phyloP scores from a whole-genome alignment of 176 grass and related monocot species.

The Thinopyrum elongatum region DNA sequence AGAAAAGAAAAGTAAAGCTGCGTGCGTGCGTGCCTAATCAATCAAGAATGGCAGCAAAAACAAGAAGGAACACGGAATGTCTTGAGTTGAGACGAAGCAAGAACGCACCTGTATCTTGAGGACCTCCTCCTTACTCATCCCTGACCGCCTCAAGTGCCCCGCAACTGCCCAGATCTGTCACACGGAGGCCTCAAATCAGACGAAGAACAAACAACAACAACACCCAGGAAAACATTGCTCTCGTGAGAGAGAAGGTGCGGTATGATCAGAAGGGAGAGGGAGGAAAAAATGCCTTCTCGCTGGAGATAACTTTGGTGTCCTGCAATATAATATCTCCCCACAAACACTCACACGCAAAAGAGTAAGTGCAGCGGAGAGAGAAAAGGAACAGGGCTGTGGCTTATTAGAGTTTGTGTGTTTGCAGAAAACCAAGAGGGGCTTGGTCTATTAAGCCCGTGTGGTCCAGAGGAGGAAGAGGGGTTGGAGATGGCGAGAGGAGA shows the following conservation, averaged over 20 bases:
- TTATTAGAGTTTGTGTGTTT: conserved; percentile 27
- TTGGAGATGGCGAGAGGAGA: neutral
- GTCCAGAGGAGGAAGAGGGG: neutral
- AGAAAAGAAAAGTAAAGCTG: conserved; percentile 1
- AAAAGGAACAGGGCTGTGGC: neutral
- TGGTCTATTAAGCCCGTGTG: conserved; percentile 21
- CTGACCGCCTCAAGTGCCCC: conserved; percentile 21
- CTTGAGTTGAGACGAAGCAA: conserved; percentile 23
- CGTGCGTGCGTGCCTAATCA: neutral
- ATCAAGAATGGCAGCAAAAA: conserved; percentile 15
- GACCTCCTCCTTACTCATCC: conserved; percentile 57
- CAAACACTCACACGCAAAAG: conserved; percentile 3
- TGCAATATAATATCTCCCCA: conserved; percentile 27
- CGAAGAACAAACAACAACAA: conserved; percentile 2
- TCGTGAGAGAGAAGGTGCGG: neutral
- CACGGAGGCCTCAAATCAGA: conserved; percentile 44
- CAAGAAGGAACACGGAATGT: neutral
- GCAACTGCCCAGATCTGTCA: conserved; percentile 40
- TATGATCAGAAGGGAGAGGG: conserved; percentile 8
- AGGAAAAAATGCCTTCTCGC: conserved; percentile 4
- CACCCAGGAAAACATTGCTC: neutral
- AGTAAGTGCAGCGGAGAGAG: neutral
- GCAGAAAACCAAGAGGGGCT: conserved; percentile 18
- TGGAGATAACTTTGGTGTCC: conserved; percentile 22
- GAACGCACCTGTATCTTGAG: conserved; percentile 61